phyloP scores from a whole-genome alignment of 2,329 filamentous ascomycete species.

The Penicillium decumbens region DNA sequence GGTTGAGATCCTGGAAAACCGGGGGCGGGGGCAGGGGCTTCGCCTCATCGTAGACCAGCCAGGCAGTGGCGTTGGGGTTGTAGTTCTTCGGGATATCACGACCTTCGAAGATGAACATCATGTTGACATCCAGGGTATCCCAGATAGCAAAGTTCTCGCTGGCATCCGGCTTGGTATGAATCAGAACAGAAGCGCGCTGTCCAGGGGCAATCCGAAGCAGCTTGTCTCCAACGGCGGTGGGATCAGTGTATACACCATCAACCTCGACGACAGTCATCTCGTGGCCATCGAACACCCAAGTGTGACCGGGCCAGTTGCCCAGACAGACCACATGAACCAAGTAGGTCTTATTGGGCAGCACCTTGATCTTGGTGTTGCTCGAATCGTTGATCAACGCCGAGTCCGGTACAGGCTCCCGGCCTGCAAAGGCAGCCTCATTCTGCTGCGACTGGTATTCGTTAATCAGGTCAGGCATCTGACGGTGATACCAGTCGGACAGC shows the following conservation, averaged over 20 bases:
- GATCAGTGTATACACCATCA: slow-evolving; percentile 34
- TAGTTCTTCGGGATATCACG: slow-evolving; percentile 56
- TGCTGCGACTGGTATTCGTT: slow-evolving; percentile 42
- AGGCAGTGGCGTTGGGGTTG: slow-evolving; percentile 51
- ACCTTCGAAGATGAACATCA: slow-evolving; percentile 33
- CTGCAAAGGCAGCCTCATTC: slow-evolving; percentile 47
- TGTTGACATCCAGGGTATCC: slow-evolving; percentile 63
- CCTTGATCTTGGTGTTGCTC: slow-evolving; percentile 53
- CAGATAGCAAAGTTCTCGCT: slow-evolving; percentile 63
- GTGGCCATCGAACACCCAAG: slow-evolving; percentile 45
- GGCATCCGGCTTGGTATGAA: slow-evolving; percentile 60
- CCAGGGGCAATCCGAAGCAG: slow-evolving; percentile 64
- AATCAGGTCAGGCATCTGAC: slow-evolving; percentile 50
- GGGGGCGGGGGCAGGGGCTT: slow-evolving; percentile 49
- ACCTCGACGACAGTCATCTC: slow-evolving; percentile 38
- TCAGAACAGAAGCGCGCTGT: slow-evolving; percentile 55
- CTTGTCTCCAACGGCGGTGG: slow-evolving; percentile 47
- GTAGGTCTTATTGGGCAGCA: slow-evolving; percentile 66
- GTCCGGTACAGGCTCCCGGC: slow-evolving; percentile 62
- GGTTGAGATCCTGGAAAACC: slow-evolving; percentile 54
- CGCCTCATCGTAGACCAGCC: slow-evolving; percentile 51
- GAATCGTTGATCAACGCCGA: slow-evolving; percentile 68
- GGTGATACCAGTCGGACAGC: slow-evolving; percentile 68
- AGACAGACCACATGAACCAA: slow-evolving; percentile 68
- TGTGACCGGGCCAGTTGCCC: slow-evolving; percentile 59